Conservation (phyloP, 805 yeast species). For the Candida koratica region DNA sequence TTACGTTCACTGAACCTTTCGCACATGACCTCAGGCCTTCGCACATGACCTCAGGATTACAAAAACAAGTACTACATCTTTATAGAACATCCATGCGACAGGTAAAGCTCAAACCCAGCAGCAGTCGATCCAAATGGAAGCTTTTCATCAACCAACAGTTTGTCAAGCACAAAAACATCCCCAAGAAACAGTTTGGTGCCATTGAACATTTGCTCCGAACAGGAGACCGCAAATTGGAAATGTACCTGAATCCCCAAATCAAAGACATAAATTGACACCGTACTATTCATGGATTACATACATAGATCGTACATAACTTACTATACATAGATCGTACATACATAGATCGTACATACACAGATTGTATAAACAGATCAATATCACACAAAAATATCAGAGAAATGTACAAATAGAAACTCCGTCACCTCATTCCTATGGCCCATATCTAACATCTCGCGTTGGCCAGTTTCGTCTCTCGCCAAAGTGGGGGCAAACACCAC, state of each 20-base stretch:
- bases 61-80: conserved; percentile 45
- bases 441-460: conserved; percentile 82
- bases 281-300: no score
- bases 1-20: no score
- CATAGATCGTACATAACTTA: neutral
- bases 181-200: conserved; percentile 77
- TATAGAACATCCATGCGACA: conserved; percentile 48
- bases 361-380: no score
- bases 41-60: conserved; percentile 45
- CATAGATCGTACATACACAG: neutral
- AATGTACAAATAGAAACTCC: conserved; percentile 61
- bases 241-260: conserved; percentile 66
- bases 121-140: conserved; percentile 42
- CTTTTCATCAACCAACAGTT: conserved; percentile 60
- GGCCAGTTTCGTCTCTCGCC: conserved; percentile 73
- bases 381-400: conserved; percentile 18
- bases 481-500: conserved; percentile 95
- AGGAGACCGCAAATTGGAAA: conserved; percentile 69
- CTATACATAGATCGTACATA: neutral
- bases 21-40: no score
- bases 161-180: conserved; percentile 48
- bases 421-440: conserved; percentile 72
- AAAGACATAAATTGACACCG: conserved; percentile 51
- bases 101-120: conserved; percentile 43
- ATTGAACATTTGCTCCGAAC: conserved; percentile 78